Evolutionary conservation across 176 grass and related monocot genomes (phyloP).

Genomic region (Luzula sylvatica): DNA sequence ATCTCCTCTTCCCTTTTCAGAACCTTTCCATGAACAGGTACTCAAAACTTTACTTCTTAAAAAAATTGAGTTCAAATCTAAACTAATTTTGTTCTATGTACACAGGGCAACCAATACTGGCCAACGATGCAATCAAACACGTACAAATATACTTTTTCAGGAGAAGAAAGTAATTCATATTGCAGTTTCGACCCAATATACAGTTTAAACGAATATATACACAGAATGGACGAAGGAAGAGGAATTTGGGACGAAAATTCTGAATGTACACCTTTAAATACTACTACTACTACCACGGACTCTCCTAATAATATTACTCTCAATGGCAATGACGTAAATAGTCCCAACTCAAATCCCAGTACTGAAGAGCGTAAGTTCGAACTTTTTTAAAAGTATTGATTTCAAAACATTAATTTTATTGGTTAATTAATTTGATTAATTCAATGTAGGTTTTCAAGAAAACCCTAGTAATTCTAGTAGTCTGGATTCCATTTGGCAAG

Average conservation of each 20-base stretch:
- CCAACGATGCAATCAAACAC: slow-evolving; percentile 77
- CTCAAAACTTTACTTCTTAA: background rate
- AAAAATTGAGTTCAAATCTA: background rate
- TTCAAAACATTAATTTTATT: no score
- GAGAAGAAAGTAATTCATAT: slow-evolving; percentile 46
- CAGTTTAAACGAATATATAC: slow-evolving; percentile 59
- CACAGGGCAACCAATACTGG: slow-evolving; percentile 87
- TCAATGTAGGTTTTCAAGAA: slow-evolving; percentile 44
- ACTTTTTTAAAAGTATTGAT: slow-evolving; percentile 4
- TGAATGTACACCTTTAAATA: background rate
- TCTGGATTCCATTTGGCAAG: slow-evolving; percentile 91
- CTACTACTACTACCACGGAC: slow-evolving; percentile 34
- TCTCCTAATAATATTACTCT: slow-evolving; percentile 28
- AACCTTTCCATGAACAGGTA: slow-evolving; percentile 85
- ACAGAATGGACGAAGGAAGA: slow-evolving; percentile 56
- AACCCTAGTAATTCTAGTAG: slow-evolving; percentile 55
- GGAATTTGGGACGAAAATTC: slow-evolving; percentile 44
- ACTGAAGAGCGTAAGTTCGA: slow-evolving; percentile 73
- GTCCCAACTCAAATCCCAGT: slow-evolving; percentile 33
- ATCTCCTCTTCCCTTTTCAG: slow-evolving; percentile 59
- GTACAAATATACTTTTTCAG: slow-evolving; percentile 84
- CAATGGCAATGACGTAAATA: slow-evolving; percentile 29
- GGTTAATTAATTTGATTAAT: no score
- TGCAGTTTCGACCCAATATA: slow-evolving; percentile 62
- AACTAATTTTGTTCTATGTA: background rate